Conservation (phyloP, 2,329 filamentous ascomycete species). For the Pseudogymnoascus sp. region DNA sequence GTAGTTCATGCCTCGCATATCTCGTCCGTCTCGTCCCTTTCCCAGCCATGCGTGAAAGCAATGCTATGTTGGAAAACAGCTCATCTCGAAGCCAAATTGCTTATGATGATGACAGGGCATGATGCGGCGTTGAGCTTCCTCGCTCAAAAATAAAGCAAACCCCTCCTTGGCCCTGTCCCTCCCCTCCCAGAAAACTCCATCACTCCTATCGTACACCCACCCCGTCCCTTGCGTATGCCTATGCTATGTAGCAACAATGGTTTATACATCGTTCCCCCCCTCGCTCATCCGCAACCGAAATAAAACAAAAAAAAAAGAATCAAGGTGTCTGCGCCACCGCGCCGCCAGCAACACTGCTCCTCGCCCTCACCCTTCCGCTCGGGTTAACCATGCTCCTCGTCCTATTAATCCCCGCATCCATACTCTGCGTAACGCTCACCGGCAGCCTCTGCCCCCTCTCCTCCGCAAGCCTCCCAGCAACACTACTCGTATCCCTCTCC, state of each 20-base stretch:
- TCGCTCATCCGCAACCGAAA: not conserved
- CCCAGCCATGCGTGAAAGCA: not conserved
- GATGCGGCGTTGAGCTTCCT: not conserved
- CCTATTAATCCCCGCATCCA: slow-evolving; percentile 10
- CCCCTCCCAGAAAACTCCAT: not conserved
- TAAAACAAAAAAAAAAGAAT: not conserved
- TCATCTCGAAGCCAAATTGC: not conserved
- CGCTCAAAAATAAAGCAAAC: not conserved
- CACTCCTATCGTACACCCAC: not conserved
- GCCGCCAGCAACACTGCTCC: not conserved
- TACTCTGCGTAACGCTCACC: slow-evolving; percentile 31
- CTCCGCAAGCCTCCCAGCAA: slow-evolving; percentile 34
- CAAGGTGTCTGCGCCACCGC: slow-evolving; percentile 1
- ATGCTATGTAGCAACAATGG: slow-evolving; percentile 6
- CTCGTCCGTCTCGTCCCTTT: not conserved
- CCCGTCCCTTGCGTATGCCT: not conserved
- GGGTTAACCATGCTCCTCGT: not conserved
- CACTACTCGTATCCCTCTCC: slow-evolving; percentile 34
- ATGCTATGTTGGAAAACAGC: not conserved
- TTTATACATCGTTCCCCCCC: not conserved
- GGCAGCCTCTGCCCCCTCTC: slow-evolving; percentile 40
- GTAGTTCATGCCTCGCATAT: slow-evolving; percentile 4
- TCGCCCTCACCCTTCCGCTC: not conserved
- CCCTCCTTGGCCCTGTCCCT: not conserved
- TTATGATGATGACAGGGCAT: not conserved